Base-by-base conservation (phyloP, 129 eudicot species). In the Rutidosis leptorrhynchoides region DNA sequence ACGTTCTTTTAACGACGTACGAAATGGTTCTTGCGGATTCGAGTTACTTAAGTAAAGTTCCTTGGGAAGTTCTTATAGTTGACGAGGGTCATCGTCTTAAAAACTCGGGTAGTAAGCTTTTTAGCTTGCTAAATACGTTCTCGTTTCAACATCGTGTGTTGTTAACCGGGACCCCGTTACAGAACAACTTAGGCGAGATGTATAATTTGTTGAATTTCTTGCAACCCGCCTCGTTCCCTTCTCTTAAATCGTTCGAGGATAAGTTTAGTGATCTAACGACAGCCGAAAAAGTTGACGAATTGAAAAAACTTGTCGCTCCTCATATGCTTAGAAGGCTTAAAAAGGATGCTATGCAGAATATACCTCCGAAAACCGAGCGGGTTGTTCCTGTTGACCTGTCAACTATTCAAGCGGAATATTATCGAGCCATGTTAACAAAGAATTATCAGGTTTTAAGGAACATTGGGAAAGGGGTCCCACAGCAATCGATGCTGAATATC, bases 291-390 rank as follows among this genome's bases (percentile, higher is more conserved):
- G 97, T 89, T 10, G 96, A 94, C 22, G 99, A 89, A 40, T 68
- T 94, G 79, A 94, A 94, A 77, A 94, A 89, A 78, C 93, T 89
- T 52, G 97, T 94, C 45, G 85, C 94, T 64, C 97, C 99, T 6
- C 99, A 94, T 69, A 94, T 94, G 99, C 99, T 94, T 64, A 84
- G 99, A 42, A 82, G 99, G 78, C 86, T 94, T 51, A 94, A 94
- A 75, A 86, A 86, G 62, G 99, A 94, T 48, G 97, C 89, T 19
- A 89, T 89, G 99, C 86, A 86, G 78, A 86, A 94, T 68, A 94
- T 94, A 9, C 99, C 99, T 25, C 99, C 99, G 15, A 94, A 94
- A 67, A 89, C 92, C 2, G 97, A 94, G 71, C 80, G 95, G 12
- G 81, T 94, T 80, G 99, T 94, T 62, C 99, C 99, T 25, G 95